Percentiles rank a stretch among this genome's conserved stretches.
Evolutionary conservation across 2,329 filamentous ascomycete genomes (phyloP).

Genomic region (Aspergillus pseudonomiae): DNA sequence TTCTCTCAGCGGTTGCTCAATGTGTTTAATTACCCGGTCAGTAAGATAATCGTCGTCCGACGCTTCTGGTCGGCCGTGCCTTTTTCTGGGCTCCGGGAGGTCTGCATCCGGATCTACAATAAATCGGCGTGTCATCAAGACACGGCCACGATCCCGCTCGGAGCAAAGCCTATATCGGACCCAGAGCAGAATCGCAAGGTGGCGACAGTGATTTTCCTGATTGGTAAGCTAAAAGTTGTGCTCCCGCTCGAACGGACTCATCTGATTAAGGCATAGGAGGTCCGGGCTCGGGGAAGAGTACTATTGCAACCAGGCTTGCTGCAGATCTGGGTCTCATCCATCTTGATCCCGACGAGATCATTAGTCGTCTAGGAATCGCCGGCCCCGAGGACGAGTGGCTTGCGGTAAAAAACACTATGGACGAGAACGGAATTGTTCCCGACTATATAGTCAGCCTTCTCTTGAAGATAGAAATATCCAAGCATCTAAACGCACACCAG

Average conservation of each 20-base stretch:
- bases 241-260: too few relatives aligned
- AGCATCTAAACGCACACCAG: not conserved
- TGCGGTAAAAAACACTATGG: not conserved
- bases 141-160: not conserved
- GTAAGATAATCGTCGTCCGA: not conserved
- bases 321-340: not conserved
- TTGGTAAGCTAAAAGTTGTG: not conserved
- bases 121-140: not conserved
- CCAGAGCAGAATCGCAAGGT: not conserved
- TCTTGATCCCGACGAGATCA: not conserved
- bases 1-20: not conserved
- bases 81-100: not conserved
- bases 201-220: not conserved
- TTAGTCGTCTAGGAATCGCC: not conserved
- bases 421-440: not conserved
- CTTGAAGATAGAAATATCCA: not conserved
- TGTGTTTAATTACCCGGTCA: not conserved
- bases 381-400: not conserved
- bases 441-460: not conserved
- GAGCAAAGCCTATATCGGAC: not conserved
- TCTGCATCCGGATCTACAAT: not conserved
- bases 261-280: conserved; percentile 2
- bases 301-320: not conserved
- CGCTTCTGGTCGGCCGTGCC: not conserved
- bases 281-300: conserved; percentile 6